These are phyloP conservation scores for Aurinia saxatilis DNA, from an alignment of 345 rosid genomes.

Conservation along the genomic window DNA sequence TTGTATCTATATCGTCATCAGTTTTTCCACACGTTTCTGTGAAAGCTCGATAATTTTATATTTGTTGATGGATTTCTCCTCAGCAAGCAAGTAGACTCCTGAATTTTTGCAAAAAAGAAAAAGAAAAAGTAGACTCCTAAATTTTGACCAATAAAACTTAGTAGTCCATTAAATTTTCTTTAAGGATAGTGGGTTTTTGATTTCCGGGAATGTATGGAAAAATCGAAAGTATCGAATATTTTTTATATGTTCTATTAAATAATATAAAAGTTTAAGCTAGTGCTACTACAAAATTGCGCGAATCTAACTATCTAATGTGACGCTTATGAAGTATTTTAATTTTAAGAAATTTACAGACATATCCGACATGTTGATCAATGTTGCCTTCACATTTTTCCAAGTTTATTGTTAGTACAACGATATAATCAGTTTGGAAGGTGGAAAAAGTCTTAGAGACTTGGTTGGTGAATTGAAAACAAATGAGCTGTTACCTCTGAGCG, in stretches of 20 bases:
- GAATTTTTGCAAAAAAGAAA: too few species aligned
- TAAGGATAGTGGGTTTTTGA: too few species aligned
- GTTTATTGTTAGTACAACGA: background rate
- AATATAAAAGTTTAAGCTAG: background rate
- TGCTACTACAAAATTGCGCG: background rate
- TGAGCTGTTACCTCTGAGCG: slow-evolving; percentile 2
- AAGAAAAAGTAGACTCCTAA: background rate
- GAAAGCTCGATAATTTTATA: background rate
- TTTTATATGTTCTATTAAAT: background rate
- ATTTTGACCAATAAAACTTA: background rate
- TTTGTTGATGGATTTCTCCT: background rate
- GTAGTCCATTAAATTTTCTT: background rate
- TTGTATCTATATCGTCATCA: background rate
- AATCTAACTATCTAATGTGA: background rate
- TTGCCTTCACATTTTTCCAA: background rate
- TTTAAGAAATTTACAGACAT: background rate
- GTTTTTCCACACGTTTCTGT: background rate
- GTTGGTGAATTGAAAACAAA: background rate
- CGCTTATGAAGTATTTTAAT: background rate
- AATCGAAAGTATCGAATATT: background rate
- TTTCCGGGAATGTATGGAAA: background rate
- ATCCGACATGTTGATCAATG: background rate
- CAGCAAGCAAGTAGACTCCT: too few species aligned
- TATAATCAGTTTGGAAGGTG: background rate
- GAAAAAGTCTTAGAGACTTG: slow-evolving; percentile 16